phyloP scores from a whole-genome alignment of 345 rosid species.

The Orychophragmus violaceus region DNA sequence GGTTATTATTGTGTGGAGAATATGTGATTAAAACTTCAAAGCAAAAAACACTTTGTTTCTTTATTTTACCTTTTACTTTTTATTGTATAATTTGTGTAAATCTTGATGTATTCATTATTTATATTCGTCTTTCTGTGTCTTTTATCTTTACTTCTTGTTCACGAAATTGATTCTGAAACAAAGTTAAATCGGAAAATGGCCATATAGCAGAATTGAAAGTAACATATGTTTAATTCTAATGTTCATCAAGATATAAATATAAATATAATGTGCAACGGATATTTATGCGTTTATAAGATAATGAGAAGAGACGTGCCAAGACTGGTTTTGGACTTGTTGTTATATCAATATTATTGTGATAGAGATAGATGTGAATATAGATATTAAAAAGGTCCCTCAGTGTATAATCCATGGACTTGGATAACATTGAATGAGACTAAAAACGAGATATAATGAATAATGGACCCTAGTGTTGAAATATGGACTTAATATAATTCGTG shows the following conservation, averaged over 20 bases:
- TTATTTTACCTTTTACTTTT: not conserved
- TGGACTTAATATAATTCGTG: constrained; percentile 15
- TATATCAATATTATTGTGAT: not conserved
- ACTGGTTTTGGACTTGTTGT: not conserved
- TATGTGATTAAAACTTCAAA: constrained; percentile 23
- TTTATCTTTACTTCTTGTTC: not conserved
- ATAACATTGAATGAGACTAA: constrained; percentile 26
- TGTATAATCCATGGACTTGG: constrained; percentile 5
- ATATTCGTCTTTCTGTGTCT: not conserved
- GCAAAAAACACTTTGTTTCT: constrained; percentile 1
- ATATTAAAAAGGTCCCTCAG: constrained; percentile 5
- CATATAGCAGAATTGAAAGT: not conserved
- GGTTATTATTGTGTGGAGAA: constrained; percentile 17
- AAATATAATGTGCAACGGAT: not conserved
- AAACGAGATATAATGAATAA: constrained; percentile 20
- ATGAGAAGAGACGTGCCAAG: not conserved
- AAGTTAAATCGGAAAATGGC: not conserved
- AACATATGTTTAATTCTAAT: not conserved
- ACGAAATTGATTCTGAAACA: not conserved
- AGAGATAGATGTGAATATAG: not conserved
- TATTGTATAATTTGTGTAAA: not conserved
- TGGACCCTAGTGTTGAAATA: constrained; percentile 28
- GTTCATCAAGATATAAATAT: not conserved
- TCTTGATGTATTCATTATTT: not conserved
- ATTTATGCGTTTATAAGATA: not conserved